These are phyloP conservation scores for Ogataea populi-albae DNA, from an alignment of 805 yeast genomes.

Conservation along the genomic window DNA sequence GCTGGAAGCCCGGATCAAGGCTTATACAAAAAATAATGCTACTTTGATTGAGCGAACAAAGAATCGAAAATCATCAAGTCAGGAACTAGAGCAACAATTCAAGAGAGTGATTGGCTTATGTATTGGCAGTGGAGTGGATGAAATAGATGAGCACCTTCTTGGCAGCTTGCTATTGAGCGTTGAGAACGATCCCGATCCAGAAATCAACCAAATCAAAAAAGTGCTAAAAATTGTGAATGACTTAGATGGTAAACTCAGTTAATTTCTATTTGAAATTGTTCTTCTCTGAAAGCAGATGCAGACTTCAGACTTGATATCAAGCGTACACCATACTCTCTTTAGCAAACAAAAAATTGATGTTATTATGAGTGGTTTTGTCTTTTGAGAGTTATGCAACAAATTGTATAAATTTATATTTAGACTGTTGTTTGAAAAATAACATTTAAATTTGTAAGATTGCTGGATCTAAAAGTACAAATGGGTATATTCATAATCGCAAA, in stretches of 20 bases:
- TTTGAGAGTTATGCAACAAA: too few species aligned
- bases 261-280: background rate
- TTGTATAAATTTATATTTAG: too few species aligned
- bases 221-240: constrained; percentile 34
- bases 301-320: too few species aligned
- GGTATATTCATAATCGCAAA: too few species aligned
- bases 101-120: constrained; percentile 86
- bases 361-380: too few species aligned
- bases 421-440: too few species aligned
- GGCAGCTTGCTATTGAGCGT: constrained; percentile 89
- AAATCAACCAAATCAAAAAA: constrained; percentile 33
- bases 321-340: too few species aligned
- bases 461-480: too few species aligned
- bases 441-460: too few species aligned
- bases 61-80: constrained; percentile 50
- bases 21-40: constrained; percentile 70
- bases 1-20: constrained; percentile 73
- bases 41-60: constrained; percentile 51
- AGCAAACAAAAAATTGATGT: too few species aligned
- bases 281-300: too few species aligned
- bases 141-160: constrained; percentile 58
- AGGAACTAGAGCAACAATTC: constrained; percentile 69
- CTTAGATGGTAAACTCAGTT: constrained; percentile 16
- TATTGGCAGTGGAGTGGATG: constrained; percentile 79
- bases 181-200: constrained; percentile 71